phyloP scores from a whole-genome alignment of 225 moss, liverwort and hornwort genomes.

The Neckera pumila region DNA sequence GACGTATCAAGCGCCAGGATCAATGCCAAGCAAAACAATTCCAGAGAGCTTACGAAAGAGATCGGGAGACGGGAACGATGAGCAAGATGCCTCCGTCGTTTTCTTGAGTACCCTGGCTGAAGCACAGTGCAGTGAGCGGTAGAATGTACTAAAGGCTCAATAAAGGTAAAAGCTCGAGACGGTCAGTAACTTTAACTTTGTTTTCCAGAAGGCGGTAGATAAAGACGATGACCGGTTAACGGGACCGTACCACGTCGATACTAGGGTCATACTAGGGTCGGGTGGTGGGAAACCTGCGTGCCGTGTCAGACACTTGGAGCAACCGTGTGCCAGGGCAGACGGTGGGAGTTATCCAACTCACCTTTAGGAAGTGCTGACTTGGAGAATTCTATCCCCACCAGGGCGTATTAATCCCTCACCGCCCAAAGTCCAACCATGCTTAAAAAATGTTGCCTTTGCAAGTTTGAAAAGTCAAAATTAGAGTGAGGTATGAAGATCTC shows the following conservation, averaged over 20 bases:
- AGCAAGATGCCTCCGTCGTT: not conserved
- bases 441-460: too few relatives aligned
- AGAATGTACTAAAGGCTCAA: too few relatives aligned
- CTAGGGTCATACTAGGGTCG: not conserved
- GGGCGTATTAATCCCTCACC: too few relatives aligned
- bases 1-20: not conserved
- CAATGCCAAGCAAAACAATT: not conserved
- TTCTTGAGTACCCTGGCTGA: not conserved
- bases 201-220: not conserved
- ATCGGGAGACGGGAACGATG: not conserved
- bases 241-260: not conserved
- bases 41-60: not conserved
- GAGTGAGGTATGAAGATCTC: too few relatives aligned
- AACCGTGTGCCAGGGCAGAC: not conserved
- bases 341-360: slow-evolving; percentile 1
- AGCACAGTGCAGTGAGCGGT: not conserved
- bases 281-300: not conserved
- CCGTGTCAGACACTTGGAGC: not conserved
- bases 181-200: not conserved
- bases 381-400: slow-evolving; percentile 14
- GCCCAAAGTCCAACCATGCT: too few relatives aligned
- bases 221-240: too few relatives aligned
- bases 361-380: slow-evolving; percentile 8
- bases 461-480: too few relatives aligned
- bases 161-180: too few relatives aligned